Base-by-base conservation (phyloP, 23 red algal species). In the Gracilaria domingensis region DNA sequence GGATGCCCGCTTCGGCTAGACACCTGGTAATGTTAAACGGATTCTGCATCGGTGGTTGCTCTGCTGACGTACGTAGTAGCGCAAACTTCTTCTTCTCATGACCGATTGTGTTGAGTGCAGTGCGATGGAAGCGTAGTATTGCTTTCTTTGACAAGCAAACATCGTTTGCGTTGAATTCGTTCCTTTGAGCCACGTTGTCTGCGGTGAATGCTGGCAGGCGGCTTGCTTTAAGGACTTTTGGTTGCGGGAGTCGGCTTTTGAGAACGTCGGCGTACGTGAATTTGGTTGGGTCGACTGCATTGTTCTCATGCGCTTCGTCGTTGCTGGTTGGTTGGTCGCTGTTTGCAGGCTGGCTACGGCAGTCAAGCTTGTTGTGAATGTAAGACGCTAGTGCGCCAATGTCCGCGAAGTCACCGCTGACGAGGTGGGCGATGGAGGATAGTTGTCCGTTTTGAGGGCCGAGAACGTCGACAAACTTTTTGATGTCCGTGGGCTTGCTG, bases 21-120 rank as follows among this genome's bases (percentile, higher is more conserved):
- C 62, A 67, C 1, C 62, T 33, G 24, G 62, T 67, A 12, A 67
- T 67, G 62, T 36, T 67, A 16, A 67, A 67, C 3, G 62, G 62
- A 17, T 67, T 67, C 24, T 67, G 3, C 62, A 67, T 29, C 1
- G 62, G 28, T 9, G 8, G 16, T 1, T 67, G 62, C 11, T 33
- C 2, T 2, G 16, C 24, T 28, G 62, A 33, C 16, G 62, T 67
- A 33, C 33, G 24, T 2, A 67, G 62, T 1, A 67, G 33, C 0
- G 62, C 62, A 17, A 67, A 67, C 11, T 12, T 36, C 33, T 67
- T 67, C n/a, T 11, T 12, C 20, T 67, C 62, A 35, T 67, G 62
- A 8, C 62, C 33, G 17, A 67, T 36, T 29, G 62, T 67, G 3
- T 67, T 7, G 11, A 67, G 4, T 33, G 26, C 62, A 13, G 62